Base-by-base conservation (phyloP, 1,284 basidiomycete genomes). In the Ceratobasidium papillatum region DNA sequence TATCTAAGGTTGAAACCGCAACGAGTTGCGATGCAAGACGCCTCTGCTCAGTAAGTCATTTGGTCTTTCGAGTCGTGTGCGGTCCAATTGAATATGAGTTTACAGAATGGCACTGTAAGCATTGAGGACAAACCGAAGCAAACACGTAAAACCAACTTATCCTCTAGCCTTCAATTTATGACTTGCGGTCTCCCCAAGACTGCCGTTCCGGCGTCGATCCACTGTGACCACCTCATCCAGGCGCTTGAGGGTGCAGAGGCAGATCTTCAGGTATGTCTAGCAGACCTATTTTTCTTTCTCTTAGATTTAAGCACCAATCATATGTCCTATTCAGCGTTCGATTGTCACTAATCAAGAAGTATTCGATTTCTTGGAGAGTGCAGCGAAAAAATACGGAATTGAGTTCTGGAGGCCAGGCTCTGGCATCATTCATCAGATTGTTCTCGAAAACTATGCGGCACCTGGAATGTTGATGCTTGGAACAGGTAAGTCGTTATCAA, bases 321-420 rank as follows among this genome's bases (percentile, higher is more conserved):
- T 11, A 22, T 17, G 36, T 38, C 11, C 30, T 19, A 54, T 65
- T 22, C 78, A 95, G 93, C 86, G 91, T 56, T 96, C 96, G 17
- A 91, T 98, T 77, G 86, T 90, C 49, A 90, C 91, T 45, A 99
- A 99, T 82, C 89, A 94, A 84, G 98, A 99, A 82, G 97, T 99
- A 27, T 99, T 99, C 81, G 95, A 99, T 80, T 99, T 99, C 83
- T 85, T 99, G 76, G 92, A 98, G 82, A 97, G 95, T 77, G 98
- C 98, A 22, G 91, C 94, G 45, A 88, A 89, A 79, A 99, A 99
- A 85, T 99, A 99, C 83, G 98, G 89, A 82, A 94, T 99, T 79
- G 97, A 96, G 78, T 99, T 99, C 89, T 99, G 97, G 98, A 95
- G 93, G 86, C 96, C 97, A 69, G 97, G 98, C 80, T 98, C 96